A percentile compares a stretch with the other conserved stretches of the same genome.
These are phyloP conservation scores for Plasmodium gonderi DNA, from an alignment of 169 alveolate species.

Conservation along the genomic window DNA sequence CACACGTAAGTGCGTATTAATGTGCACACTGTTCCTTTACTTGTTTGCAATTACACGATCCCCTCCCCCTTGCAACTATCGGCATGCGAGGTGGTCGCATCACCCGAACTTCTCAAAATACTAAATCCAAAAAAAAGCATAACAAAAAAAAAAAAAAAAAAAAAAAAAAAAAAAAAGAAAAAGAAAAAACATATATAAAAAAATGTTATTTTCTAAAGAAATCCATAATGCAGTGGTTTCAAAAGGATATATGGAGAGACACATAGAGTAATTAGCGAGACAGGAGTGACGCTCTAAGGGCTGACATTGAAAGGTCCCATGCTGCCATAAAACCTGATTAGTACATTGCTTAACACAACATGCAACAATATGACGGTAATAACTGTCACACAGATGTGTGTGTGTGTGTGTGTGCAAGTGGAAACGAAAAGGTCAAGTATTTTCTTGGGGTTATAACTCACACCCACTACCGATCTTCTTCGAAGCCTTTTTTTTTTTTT, in stretches of 20 bases:
- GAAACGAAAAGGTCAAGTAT: background rate
- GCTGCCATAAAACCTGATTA: no score
- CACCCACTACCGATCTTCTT: background rate
- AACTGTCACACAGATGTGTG: background rate
- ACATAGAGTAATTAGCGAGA: no score
- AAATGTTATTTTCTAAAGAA: background rate
- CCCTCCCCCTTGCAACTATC: background rate
- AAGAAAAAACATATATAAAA: no score
- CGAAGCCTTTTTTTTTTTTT: background rate
- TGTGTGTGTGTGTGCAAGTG: background rate
- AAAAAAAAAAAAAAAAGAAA: background rate
- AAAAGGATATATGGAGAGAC: no score
- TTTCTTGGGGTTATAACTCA: background rate
- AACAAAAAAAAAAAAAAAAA: background rate
- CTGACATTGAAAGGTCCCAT: no score
- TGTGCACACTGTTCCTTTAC: no score
- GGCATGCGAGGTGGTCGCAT: background rate
- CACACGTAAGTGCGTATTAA: no score
- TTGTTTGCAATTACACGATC: no score
- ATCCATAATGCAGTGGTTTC: background rate
- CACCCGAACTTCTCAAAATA: background rate
- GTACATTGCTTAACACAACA: no score
- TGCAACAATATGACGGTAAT: no score
- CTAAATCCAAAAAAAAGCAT: no score
- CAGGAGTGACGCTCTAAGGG: no score